Percentiles rank a stretch among this genome's conserved stretches.
Evolutionary conservation across 179 eudicot species (phyloP).

Genomic region (Corrigiola litoralis): DNA sequence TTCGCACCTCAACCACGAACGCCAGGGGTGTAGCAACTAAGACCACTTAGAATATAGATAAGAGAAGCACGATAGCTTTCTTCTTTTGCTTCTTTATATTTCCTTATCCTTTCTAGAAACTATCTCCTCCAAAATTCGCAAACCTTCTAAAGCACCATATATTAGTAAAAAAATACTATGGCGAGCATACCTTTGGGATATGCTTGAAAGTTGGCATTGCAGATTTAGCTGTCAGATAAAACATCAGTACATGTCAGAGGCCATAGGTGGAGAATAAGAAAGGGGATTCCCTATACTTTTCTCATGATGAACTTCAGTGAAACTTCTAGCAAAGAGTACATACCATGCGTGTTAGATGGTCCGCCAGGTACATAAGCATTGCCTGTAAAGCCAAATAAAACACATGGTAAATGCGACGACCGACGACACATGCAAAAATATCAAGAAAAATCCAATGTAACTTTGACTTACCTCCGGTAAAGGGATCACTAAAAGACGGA

Average conservation of each 20-base stretch:
- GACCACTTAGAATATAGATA: no score
- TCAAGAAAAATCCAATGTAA: background rate
- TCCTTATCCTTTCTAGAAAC: no score
- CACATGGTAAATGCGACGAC: background rate
- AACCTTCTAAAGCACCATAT: background rate
- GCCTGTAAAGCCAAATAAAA: constrained; percentile 49
- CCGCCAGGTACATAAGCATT: constrained; percentile 88
- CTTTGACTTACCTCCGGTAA: constrained; percentile 73
- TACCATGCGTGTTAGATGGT: constrained; percentile 50
- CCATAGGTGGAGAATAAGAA: background rate
- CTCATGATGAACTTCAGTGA: constrained; percentile 2
- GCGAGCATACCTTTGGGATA: constrained; percentile 68
- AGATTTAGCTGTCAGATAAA: constrained; percentile 41
- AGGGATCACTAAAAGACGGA: constrained; percentile 91
- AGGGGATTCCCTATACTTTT: background rate
- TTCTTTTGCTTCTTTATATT: no score
- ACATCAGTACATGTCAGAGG: constrained; percentile 15
- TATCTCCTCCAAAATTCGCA: background rate
- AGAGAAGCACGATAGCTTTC: no score
- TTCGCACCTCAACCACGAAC: no score
- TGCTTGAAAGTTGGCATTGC: constrained; percentile 78
- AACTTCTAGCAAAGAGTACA: constrained; percentile 10
- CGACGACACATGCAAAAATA: background rate
- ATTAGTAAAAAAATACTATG: background rate
- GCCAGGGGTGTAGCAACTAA: no score